A percentile compares a stretch with the other conserved stretches of the same genome.
phyloP scores from a whole-genome alignment of 2,329 filamentous ascomycete species.

The Diaporthe sp. region DNA sequence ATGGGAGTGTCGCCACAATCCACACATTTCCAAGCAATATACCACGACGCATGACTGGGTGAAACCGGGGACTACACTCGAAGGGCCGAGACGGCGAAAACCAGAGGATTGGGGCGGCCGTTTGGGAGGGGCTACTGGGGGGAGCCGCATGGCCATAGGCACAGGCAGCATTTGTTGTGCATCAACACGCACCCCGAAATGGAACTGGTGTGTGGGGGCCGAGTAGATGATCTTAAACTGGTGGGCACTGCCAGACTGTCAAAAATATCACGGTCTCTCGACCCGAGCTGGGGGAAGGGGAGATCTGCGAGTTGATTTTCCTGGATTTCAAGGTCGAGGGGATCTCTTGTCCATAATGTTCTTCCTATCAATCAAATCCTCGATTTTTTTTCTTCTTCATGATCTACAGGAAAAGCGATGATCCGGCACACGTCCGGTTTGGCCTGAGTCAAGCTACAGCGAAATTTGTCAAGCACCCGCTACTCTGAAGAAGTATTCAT shows the following conservation, averaged over 20 bases:
- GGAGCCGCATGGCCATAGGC: not conserved
- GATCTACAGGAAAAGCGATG: not conserved
- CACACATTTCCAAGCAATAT: constrained; percentile 3
- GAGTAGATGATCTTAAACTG: constrained; percentile 9
- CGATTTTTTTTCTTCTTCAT: constrained; percentile 12
- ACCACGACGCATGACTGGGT: constrained; percentile 29
- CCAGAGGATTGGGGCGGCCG: not conserved
- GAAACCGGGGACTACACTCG: not conserved
- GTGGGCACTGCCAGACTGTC: constrained; percentile 17
- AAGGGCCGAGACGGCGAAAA: not conserved
- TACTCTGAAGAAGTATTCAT: not conserved
- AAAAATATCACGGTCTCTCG: constrained; percentile 26
- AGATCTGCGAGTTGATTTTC: constrained; percentile 4
- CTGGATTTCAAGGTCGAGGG: constrained; percentile 35
- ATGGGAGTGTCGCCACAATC: not conserved
- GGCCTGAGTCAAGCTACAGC: not conserved
- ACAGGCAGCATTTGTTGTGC: constrained; percentile 4
- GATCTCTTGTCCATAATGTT: constrained; percentile 36
- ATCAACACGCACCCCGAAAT: not conserved
- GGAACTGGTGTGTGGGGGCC: not conserved
- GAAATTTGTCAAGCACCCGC: not conserved
- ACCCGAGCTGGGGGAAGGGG: not conserved
- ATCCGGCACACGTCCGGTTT: not conserved
- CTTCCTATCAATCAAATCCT: constrained; percentile 28
- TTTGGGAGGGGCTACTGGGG: not conserved